Evolutionary conservation across 1,139 yeast species (phyloP).

Genomic region (Geotrichum bryndzae): DNA sequence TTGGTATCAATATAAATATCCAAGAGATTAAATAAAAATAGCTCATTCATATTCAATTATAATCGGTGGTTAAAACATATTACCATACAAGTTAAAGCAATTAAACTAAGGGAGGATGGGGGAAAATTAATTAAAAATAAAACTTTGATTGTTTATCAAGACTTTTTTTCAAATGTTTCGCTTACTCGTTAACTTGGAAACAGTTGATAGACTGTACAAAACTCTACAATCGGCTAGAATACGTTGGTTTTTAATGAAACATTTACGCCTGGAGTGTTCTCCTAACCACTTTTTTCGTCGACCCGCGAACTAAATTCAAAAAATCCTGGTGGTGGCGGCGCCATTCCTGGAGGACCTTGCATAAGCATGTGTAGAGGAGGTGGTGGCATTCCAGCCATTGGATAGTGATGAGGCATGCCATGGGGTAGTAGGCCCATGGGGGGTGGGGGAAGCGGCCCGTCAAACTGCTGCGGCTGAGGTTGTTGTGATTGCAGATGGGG

Average conservation of each 20-base stretch:
- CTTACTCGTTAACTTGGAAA: too few relatives aligned
- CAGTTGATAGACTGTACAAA: too few relatives aligned
- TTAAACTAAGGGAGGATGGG: too few relatives aligned
- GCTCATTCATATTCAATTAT: too few relatives aligned
- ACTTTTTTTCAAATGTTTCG: too few relatives aligned
- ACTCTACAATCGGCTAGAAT: neutral
- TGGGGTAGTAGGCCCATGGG: neutral
- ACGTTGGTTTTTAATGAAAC: neutral
- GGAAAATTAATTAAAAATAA: too few relatives aligned
- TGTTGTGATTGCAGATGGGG: constrained; percentile 5
- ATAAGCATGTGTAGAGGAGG: neutral
- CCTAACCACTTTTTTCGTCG: neutral
- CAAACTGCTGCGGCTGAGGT: neutral
- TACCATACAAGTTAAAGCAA: too few relatives aligned
- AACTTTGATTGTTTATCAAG: too few relatives aligned
- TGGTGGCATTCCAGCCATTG: neutral
- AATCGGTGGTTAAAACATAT: too few relatives aligned
- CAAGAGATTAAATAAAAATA: too few relatives aligned
- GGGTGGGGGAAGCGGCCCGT: neutral
- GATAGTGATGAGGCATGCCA: neutral
- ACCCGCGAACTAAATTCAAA: neutral
- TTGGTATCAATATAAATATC: too few relatives aligned
- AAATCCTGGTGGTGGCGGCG: neutral
- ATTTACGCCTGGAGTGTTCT: neutral
- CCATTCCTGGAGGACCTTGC: neutral